These are phyloP conservation scores for Allantophomopsis lycopodina DNA, from an alignment of 2,329 filamentous ascomycete genomes.

Conservation along the genomic window DNA sequence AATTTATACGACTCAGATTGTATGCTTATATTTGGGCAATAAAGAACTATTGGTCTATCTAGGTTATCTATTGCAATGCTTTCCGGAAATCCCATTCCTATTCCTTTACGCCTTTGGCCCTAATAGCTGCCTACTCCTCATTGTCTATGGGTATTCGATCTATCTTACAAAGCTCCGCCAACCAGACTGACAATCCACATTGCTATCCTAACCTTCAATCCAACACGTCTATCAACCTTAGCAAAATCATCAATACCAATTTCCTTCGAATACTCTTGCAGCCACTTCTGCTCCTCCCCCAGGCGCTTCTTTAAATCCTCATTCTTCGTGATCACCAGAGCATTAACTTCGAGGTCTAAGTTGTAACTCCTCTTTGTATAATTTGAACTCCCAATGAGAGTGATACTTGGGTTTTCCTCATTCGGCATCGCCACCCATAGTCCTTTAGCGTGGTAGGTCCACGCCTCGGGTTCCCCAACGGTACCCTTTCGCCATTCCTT, in stretches of 20 bases:
- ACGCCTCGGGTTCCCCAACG: slow-evolving; percentile 68
- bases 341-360: slow-evolving; percentile 82
- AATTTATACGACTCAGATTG: too few relatives aligned
- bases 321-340: slow-evolving; percentile 72
- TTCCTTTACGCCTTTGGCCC: too few relatives aligned
- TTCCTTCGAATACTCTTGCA: slow-evolving; percentile 58
- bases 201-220: slow-evolving; percentile 70
- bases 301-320: slow-evolving; percentile 56
- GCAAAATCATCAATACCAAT: slow-evolving; percentile 70
- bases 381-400: slow-evolving; percentile 81
- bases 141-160: too few relatives aligned
- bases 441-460: slow-evolving; percentile 98
- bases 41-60: too few relatives aligned
- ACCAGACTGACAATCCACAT: slow-evolving; percentile 89
- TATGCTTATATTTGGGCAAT: too few relatives aligned
- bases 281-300: slow-evolving; percentile 66
- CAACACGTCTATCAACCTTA: slow-evolving; percentile 68
- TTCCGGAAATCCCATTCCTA: too few relatives aligned
- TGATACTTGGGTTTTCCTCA: slow-evolving; percentile 57
- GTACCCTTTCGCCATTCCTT: slow-evolving; percentile 82
- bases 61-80: too few relatives aligned
- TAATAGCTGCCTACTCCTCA: too few relatives aligned
- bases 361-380: slow-evolving; percentile 92
- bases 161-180: slow-evolving; percentile 64
- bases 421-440: slow-evolving; percentile 72